Conservation (phyloP, 1,284 basidiomycete genomes). For the Amylostereum areolatum region DNA sequence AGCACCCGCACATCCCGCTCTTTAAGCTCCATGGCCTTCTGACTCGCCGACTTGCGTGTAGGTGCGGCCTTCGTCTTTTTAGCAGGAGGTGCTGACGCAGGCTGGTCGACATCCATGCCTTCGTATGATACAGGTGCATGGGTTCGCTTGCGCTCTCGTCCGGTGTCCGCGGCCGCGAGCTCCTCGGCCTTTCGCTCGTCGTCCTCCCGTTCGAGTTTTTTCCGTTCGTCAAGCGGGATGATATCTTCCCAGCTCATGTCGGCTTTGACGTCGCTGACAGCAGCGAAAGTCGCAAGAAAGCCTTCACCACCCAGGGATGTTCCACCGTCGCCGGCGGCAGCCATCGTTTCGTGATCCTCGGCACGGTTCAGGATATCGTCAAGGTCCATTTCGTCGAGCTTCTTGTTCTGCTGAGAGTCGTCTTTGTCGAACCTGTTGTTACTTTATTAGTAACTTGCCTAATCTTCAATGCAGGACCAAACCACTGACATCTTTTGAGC, state of each 20-base stretch:
- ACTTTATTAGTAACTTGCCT: slow-evolving; percentile 10
- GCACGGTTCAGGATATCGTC: slow-evolving; percentile 97
- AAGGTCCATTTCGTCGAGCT: slow-evolving; percentile 98
- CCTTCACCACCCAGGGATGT: slow-evolving; percentile 93
- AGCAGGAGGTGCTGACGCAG: slow-evolving; percentile 47
- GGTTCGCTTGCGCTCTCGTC: slow-evolving; percentile 74
- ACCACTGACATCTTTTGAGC: slow-evolving; percentile 87
- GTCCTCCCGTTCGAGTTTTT: slow-evolving; percentile 81
- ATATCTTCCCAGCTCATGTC: slow-evolving; percentile 99
- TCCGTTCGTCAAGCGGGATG: slow-evolving; percentile 90
- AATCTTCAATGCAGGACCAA: slow-evolving; percentile 8
- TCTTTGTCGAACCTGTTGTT: slow-evolving; percentile 88
- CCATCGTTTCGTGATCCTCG: slow-evolving; percentile 94
- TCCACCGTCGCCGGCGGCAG: slow-evolving; percentile 69
- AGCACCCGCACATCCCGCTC: slow-evolving; percentile 96
- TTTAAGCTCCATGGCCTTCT: slow-evolving; percentile 94
- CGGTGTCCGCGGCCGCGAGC: slow-evolving; percentile 51
- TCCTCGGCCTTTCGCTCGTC: slow-evolving; percentile 70
- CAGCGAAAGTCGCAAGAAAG: slow-evolving; percentile 94
- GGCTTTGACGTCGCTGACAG: slow-evolving; percentile 96
- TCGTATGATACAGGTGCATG: slow-evolving; percentile 88
- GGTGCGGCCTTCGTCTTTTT: slow-evolving; percentile 71
- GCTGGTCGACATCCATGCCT: slow-evolving; percentile 84
- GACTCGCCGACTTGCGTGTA: slow-evolving; percentile 79
- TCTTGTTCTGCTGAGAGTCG: slow-evolving; percentile 87